Base-by-base conservation (phyloP, 1,284 basidiomycete species). In the Exobasidium rhododendri region DNA sequence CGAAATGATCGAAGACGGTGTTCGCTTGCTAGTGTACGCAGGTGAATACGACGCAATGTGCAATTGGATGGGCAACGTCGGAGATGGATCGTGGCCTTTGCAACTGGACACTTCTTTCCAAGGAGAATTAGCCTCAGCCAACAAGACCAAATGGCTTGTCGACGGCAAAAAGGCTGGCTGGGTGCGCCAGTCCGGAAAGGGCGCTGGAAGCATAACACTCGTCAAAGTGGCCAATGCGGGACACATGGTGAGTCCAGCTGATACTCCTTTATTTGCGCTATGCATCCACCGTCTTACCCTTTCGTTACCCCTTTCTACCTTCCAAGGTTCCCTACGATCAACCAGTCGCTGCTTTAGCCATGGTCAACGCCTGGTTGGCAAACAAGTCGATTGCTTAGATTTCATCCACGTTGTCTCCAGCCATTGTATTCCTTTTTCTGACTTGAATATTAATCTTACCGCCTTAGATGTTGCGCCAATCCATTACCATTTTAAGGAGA, bases 21-120 rank as follows among this genome's bases (percentile, higher is more conserved):
- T 93, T 55, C 83, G 89, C 60, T 81, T 94, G 35, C 81, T 93
- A 44, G 87, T 92, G 40, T 93, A 92, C 74, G 89, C 90, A 59
- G 91, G 90, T 26, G 88, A 89, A 72, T 87, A 89, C 83, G 92
- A 93, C 80, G 87, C 88, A 28, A 62, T 63, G 61, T 63, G 77
- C 66, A 71, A 74, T 64, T 70, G 65, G 56, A 72, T 73, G 54
- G 77, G 77, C 57, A 79, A 78, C 65, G 65, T 73, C 57, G 77
- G 77, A 56, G 76, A 78, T 65, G 64, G 69, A 45, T 62, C 68
- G 40, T 79, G 77, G 77, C 62, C 71, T 56, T 59, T 71, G 31
- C 58, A 62, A 30, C 68, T 79, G 63, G 57, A 70, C 58, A 74
- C 69, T 3, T 58, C 63, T 56, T 73, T 65, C 66, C 64, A 68